These are phyloP conservation scores for Fusarium clavum DNA, from an alignment of 2,329 filamentous ascomycete species.

Conservation along the genomic window DNA sequence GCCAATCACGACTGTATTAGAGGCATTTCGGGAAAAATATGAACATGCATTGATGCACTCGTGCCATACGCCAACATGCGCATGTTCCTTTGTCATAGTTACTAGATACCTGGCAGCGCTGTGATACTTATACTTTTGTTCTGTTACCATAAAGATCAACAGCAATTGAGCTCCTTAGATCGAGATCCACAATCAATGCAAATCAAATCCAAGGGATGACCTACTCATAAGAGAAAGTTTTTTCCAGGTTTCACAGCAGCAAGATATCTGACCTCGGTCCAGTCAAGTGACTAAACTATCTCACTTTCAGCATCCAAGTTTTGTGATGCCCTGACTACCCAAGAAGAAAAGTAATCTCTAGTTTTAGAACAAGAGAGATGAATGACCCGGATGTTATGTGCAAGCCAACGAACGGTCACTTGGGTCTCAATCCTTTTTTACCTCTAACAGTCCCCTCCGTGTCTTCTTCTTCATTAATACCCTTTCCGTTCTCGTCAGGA, in stretches of 20 bases:
- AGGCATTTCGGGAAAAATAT: slow-evolving; percentile 53
- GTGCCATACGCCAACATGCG: slow-evolving; percentile 36
- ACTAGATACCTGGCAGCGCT: not conserved
- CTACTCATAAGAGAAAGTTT: not conserved
- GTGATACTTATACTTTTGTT: not conserved
- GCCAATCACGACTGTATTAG: slow-evolving; percentile 54
- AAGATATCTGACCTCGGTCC: not conserved
- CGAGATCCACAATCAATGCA: not conserved
- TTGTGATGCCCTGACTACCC: not conserved
- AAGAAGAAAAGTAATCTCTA: not conserved
- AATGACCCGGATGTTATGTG: not conserved
- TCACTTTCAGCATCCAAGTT: not conserved
- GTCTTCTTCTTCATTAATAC: not conserved
- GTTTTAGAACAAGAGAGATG: not conserved
- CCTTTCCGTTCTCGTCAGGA: no score
- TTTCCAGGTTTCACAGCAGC: not conserved
- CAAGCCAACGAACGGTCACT: not conserved
- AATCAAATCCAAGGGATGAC: not conserved
- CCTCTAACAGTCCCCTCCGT: no score
- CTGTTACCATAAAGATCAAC: not conserved
- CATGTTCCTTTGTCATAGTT: slow-evolving; percentile 9
- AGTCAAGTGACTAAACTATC: not conserved
- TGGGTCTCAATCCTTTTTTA: not conserved
- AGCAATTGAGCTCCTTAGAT: not conserved
- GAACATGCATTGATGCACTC: slow-evolving; percentile 50